phyloP scores from a whole-genome alignment of 257 asterid species.

The Lithospermum erythrorhizon region DNA sequence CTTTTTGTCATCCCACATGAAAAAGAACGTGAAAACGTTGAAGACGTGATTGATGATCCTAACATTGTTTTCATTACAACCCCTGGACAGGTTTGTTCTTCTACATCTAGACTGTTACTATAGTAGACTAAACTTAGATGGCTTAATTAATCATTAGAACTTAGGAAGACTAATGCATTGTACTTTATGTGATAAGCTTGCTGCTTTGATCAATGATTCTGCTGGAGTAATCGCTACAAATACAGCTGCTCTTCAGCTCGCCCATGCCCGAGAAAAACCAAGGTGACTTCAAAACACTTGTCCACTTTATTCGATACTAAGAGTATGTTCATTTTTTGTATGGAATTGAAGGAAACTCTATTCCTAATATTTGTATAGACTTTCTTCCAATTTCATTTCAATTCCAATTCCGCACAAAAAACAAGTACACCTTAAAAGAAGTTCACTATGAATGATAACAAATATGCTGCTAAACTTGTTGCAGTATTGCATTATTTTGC shows the following conservation, averaged over 20 bases:
- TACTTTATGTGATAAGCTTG: constrained; percentile 30
- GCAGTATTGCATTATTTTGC: constrained; percentile 64
- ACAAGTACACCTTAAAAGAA: too few species aligned
- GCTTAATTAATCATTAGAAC: background rate
- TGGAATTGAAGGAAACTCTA: too few species aligned
- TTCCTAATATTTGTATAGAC: too few species aligned
- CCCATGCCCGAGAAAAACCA: constrained; percentile 67
- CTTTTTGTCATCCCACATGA: constrained; percentile 82
- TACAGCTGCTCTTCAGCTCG: constrained; percentile 79
- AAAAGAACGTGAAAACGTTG: constrained; percentile 64
- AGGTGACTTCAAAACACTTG: constrained; percentile 33
- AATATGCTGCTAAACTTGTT: constrained; percentile 3
- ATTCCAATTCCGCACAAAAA: too few species aligned
- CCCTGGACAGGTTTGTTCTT: constrained; percentile 63
- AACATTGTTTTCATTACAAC: constrained; percentile 76
- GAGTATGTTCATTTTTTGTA: too few species aligned
- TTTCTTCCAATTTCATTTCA: too few species aligned
- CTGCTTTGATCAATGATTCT: constrained; percentile 74
- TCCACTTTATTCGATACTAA: background rate
- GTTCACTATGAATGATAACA: background rate
- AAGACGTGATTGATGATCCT: constrained; percentile 56
- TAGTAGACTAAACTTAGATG: background rate
- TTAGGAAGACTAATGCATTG: background rate
- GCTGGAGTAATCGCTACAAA: constrained; percentile 77
- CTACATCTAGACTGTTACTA: background rate